A percentile compares a stretch with the other conserved stretches of the same genome.
phyloP scores from a whole-genome alignment of 2,329 filamentous ascomycete genomes.

The Clarireedia paspali region DNA sequence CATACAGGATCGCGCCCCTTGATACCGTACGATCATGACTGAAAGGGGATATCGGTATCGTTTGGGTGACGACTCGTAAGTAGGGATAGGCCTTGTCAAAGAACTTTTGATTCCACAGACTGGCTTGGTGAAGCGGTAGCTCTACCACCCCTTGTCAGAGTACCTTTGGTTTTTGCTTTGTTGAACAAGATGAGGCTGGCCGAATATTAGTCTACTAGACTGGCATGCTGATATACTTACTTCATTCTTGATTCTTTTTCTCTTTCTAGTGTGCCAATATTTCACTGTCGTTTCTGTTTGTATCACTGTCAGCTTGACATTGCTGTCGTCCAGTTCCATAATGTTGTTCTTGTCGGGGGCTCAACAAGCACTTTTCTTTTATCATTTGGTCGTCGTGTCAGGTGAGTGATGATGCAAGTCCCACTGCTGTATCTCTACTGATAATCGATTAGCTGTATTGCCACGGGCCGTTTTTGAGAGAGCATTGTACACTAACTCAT shows the following conservation, averaged over 20 bases:
- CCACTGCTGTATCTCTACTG: not conserved
- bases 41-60: too few species aligned
- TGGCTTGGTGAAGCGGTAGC: too few species aligned
- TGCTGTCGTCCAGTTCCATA: not conserved
- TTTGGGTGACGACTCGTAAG: not conserved
- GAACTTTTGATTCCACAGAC: too few species aligned
- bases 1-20: not conserved
- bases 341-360: not conserved
- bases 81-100: too few species aligned
- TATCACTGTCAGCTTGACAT: not conserved
- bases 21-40: not conserved
- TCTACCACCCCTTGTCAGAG: too few species aligned
- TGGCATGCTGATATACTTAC: not conserved
- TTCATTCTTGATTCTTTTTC: not conserved
- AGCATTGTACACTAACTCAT: not conserved
- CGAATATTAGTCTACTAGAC: not conserved
- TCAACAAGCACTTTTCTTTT: not conserved
- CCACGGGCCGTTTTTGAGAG: not conserved
- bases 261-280: not conserved
- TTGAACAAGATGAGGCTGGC: not conserved
- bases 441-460: not conserved
- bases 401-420: not conserved
- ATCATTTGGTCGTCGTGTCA: not conserved
- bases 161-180: too few species aligned
- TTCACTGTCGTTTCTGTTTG: not conserved